Base-by-base conservation (phyloP, 169 alveolate genomes). In the Plasmodium knowlesi region DNA sequence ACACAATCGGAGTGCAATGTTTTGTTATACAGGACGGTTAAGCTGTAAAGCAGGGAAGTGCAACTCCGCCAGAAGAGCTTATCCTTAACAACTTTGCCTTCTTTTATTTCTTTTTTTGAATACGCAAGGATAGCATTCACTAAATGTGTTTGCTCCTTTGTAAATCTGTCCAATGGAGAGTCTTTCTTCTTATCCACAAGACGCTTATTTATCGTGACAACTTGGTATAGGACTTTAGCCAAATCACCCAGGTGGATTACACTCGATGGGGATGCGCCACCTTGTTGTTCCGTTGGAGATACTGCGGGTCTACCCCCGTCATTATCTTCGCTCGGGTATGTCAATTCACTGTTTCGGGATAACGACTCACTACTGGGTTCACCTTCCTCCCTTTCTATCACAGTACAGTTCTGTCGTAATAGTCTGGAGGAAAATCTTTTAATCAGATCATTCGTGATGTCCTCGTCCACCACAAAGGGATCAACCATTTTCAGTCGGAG, bases 11-110 rank as follows among this genome's bases (percentile, higher is more conserved):
- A 19, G 76, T 86, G 85, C 34, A 37, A 46, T 30, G 25, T 74
- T 53, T 76, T 76, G 28, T 1, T 34, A 86, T 46, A 53, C 32
- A 86, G 16, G 16, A 41, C 43, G 16, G 93, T 86, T 54, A 86
- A 54, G 70, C 93, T 86, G 43, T 74, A 86, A 6, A 86, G 67
- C 28, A 86, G 41, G 22, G 93, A 86, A 3, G 81, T 76, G 30
- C 32, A 32, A 50, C 81, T 70, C 28, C 43, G 54, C 54, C 54
- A 74, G 43, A 74, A 54, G 16, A 32, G 67, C 22, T 30, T 78
- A 0, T 86, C 81, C 43, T 86, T 86, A 28, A n/a, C 12, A 19
- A 9, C 16, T 28, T 1, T 74, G 0, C 67, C 53, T 1, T 50
- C 53, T 19, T 61, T 57, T 6, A 74, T 30, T 53, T 74, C 80